phyloP scores from a whole-genome alignment of 495 filamentous ascomycete species.

The Hypoxylon fuscum region DNA sequence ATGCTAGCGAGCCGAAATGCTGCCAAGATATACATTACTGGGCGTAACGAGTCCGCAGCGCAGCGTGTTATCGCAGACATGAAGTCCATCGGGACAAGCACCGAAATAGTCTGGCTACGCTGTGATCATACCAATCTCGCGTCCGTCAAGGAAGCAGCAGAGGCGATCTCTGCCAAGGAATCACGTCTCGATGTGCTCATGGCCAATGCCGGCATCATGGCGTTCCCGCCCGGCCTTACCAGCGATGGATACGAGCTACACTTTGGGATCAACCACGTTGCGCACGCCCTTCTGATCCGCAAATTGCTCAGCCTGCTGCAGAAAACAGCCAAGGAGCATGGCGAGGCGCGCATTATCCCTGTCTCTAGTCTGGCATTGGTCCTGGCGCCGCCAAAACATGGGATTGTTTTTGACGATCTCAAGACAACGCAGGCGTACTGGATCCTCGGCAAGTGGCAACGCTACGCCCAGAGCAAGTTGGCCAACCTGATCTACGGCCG shows the following conservation, averaged over 20 bases:
- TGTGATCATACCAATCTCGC: constrained; percentile 53
- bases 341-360: constrained; percentile 53
- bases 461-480: constrained; percentile 71
- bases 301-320: constrained; percentile 66
- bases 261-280: constrained; percentile 72
- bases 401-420: constrained; percentile 49
- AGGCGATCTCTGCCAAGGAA: constrained; percentile 42
- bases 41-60: constrained; percentile 49
- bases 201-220: constrained; percentile 73
- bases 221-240: constrained; percentile 55
- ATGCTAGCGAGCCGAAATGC: constrained; percentile 55
- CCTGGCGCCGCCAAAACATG: constrained; percentile 41
- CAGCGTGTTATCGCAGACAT: constrained; percentile 31
- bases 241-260: constrained; percentile 70
- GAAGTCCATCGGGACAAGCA: constrained; percentile 40
- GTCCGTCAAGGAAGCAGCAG: constrained; percentile 51
- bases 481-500: constrained; percentile 69
- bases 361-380: constrained; percentile 44
- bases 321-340: constrained; percentile 49
- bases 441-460: constrained; percentile 49
- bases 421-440: constrained; percentile 44
- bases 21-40: constrained; percentile 55
- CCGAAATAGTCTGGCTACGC: constrained; percentile 45
- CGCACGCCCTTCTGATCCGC: constrained; percentile 68
- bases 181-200: constrained; percentile 64